These are phyloP conservation scores for Noccaea caerulescens DNA, from an alignment of 345 rosid species.

Conservation along the genomic window DNA sequence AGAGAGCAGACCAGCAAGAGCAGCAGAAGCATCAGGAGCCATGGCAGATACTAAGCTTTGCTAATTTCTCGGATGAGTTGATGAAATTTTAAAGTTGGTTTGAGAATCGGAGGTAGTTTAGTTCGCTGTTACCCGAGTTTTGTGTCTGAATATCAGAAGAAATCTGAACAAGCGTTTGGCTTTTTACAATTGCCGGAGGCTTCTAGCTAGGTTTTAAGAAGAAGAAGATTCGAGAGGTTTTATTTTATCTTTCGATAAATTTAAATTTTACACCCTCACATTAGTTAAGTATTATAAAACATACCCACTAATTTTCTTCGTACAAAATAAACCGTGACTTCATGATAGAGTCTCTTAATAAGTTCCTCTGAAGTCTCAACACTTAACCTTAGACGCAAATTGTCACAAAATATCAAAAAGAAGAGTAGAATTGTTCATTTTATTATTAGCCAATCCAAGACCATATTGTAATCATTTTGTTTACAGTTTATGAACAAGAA, in stretches of 20 bases:
- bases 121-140: constrained; percentile 24
- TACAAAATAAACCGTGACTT: neutral
- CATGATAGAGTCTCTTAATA: neutral
- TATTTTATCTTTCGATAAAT: constrained; percentile 6
- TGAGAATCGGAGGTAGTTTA: constrained; percentile 9
- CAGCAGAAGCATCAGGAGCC: constrained; percentile 82
- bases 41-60: constrained; percentile 42
- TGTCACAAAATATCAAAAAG: neutral
- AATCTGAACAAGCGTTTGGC: constrained; percentile 16
- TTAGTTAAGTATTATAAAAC: constrained; percentile 9
- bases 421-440: constrained; percentile 23
- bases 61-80: neutral
- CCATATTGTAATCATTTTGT: constrained; percentile 20
- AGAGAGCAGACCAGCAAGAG: constrained; percentile 70
- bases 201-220: constrained; percentile 42
- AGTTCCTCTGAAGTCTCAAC: neutral
- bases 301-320: neutral
- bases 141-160: constrained; percentile 37
- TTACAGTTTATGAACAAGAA: constrained; percentile 33
- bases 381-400: neutral
- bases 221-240: constrained; percentile 40
- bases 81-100: constrained; percentile 14
- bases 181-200: constrained; percentile 11
- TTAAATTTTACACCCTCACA: constrained; percentile 29
- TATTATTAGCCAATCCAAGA: constrained; percentile 22